These are phyloP conservation scores for Epichloe scottii DNA, from an alignment of 2,329 filamentous ascomycete genomes.

Conservation along the genomic window DNA sequence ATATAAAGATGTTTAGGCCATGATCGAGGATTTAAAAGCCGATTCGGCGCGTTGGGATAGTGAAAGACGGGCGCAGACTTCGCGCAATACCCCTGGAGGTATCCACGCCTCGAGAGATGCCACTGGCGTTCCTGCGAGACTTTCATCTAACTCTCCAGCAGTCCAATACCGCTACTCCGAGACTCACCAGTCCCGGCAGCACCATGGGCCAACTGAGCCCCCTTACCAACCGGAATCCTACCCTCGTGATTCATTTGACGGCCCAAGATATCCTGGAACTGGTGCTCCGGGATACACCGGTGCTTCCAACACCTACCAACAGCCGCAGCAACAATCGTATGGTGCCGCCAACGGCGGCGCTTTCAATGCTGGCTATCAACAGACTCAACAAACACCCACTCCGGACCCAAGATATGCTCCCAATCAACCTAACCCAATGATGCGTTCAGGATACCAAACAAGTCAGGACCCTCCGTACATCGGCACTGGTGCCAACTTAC, in stretches of 20 bases:
- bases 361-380: conserved; percentile 19
- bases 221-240: conserved; percentile 24
- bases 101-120: conserved; percentile 40
- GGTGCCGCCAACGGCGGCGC: conserved; percentile 18
- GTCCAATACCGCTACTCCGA: conserved; percentile 45
- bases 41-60: conserved; percentile 50
- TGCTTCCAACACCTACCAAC: conserved; percentile 24
- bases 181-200: conserved; percentile 34
- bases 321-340: conserved; percentile 14
- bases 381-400: conserved; percentile 20
- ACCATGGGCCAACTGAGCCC: conserved; percentile 33
- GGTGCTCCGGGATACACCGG: conserved; percentile 37
- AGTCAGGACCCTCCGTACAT: conserved; percentile 22
- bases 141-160: conserved; percentile 45
- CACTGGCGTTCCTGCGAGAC: conserved; percentile 34
- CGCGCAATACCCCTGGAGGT: conserved; percentile 44
- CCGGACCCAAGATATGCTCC: conserved; percentile 22
- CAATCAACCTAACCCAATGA: conserved; percentile 16
- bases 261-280: conserved; percentile 37
- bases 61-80: conserved; percentile 44
- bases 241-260: conserved; percentile 29
- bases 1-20: conserved; percentile 31
- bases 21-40: conserved; percentile 51
- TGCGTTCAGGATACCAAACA: conserved; percentile 20
- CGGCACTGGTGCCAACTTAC: conserved; percentile 24